Evolutionary conservation across 805 yeast species (phyloP).

Genomic region (Kazachstania kunashirensis): DNA sequence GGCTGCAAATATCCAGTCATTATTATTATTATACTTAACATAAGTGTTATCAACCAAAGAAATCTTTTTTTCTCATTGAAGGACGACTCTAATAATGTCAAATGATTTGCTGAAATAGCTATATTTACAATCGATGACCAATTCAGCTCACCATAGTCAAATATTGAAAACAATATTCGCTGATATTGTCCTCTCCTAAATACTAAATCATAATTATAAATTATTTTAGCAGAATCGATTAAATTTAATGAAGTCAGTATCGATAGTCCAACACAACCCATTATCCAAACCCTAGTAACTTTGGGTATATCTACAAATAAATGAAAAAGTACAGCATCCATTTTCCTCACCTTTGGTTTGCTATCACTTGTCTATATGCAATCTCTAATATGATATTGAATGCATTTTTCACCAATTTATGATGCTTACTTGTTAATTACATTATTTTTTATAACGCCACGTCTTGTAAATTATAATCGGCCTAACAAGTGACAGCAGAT

Average conservation of each 20-base stretch:
- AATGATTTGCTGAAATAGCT: constrained; percentile 15
- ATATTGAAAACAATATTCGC: constrained; percentile 31
- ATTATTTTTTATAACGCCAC: too few relatives aligned
- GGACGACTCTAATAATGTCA: constrained; percentile 23
- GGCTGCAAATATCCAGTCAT: constrained; percentile 24
- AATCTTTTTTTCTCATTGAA: constrained; percentile 17
- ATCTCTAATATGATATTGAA: too few relatives aligned
- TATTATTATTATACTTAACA: constrained; percentile 11
- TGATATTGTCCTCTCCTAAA: constrained; percentile 32
- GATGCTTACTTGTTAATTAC: too few relatives aligned
- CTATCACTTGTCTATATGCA: too few relatives aligned
- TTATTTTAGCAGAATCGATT: constrained; percentile 25
- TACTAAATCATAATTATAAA: constrained; percentile 32
- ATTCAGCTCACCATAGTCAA: constrained; percentile 31
- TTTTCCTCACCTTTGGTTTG: too few relatives aligned
- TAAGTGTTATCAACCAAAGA: constrained; percentile 19
- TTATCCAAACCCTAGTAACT: constrained; percentile 33
- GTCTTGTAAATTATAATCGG: too few relatives aligned
- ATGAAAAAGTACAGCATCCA: constrained; percentile 25
- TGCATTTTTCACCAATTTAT: too few relatives aligned
- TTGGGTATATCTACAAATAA: constrained; percentile 30
- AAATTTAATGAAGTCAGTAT: constrained; percentile 29
- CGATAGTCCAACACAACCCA: constrained; percentile 31
- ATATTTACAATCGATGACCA: constrained; percentile 18
- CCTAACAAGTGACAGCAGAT: too few relatives aligned